Evolutionary conservation across 2,329 filamentous ascomycete genomes (phyloP).

Genomic region (Penicillium sumatraense): DNA sequence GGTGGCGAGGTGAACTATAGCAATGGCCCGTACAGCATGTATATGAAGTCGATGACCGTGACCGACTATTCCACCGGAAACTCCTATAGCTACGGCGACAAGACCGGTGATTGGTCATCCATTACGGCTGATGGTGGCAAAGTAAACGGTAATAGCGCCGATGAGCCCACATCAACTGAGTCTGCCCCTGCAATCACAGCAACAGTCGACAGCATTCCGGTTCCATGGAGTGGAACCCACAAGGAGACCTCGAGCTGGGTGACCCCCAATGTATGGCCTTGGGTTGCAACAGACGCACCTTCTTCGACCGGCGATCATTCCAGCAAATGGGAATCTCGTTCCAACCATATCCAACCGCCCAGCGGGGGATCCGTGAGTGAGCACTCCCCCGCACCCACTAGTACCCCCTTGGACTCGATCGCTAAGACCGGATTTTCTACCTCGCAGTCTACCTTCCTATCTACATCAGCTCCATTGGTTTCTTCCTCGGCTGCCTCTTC

Average conservation of each 20-base stretch:
- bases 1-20: slow-evolving; percentile 83
- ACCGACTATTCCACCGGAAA: slow-evolving; percentile 93
- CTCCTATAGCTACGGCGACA: slow-evolving; percentile 80
- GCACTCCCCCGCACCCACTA: slow-evolving; percentile 42
- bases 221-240: slow-evolving; percentile 66
- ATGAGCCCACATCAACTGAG: slow-evolving; percentile 45
- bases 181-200: slow-evolving; percentile 67
- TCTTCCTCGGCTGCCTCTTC: slow-evolving; percentile 52
- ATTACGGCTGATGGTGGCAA: slow-evolving; percentile 80
- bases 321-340: slow-evolving; percentile 75
- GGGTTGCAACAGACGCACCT: slow-evolving; percentile 62
- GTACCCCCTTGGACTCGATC: slow-evolving; percentile 17
- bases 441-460: slow-evolving; percentile 57
- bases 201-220: slow-evolving; percentile 64
- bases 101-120: slow-evolving; percentile 76
- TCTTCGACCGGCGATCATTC: slow-evolving; percentile 63
- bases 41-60: slow-evolving; percentile 74
- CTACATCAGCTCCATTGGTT: slow-evolving; percentile 55
- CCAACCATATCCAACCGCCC: slow-evolving; percentile 78
- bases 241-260: slow-evolving; percentile 51
- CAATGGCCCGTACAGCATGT: slow-evolving; percentile 83
- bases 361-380: slow-evolving; percentile 70
- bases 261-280: slow-evolving; percentile 69
- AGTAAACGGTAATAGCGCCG: slow-evolving; percentile 67
- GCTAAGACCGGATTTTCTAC: slow-evolving; percentile 30